Percentiles rank a stretch among this genome's conserved stretches.
Evolutionary conservation across 2,329 filamentous ascomycete genomes (phyloP).

Genomic region (Aureobasidium melanogenum): DNA sequence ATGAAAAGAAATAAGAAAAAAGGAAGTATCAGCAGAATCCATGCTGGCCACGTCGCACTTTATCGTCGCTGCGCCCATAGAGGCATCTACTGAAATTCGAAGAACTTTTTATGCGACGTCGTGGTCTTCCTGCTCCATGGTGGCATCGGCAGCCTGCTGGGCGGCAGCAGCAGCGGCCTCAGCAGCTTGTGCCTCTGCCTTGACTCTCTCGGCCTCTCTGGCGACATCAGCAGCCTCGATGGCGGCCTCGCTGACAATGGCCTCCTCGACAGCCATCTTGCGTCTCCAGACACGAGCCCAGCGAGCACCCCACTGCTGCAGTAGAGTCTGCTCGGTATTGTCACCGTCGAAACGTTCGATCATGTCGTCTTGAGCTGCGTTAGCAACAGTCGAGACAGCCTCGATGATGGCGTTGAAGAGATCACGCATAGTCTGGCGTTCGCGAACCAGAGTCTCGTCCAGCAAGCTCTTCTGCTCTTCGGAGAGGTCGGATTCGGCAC

Average conservation of each 20-base stretch:
- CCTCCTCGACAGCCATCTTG: constrained; percentile 77
- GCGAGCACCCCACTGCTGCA: constrained; percentile 71
- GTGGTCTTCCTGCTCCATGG: constrained; percentile 2
- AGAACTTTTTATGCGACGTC: constrained; percentile 1
- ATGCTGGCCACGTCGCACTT: background rate
- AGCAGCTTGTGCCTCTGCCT: background rate
- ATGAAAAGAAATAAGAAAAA: background rate
- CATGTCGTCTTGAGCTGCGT: constrained; percentile 63
- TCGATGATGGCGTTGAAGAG: constrained; percentile 79
- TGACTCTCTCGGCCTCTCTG: constrained; percentile 6
- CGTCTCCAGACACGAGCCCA: constrained; percentile 82
- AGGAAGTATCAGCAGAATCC: background rate
- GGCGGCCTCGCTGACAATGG: constrained; percentile 51
- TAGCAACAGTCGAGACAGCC: constrained; percentile 61
- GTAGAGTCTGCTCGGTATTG: constrained; percentile 52
- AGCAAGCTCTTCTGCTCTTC: constrained; percentile 51
- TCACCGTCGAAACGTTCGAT: constrained; percentile 59
- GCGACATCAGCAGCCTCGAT: constrained; percentile 34
- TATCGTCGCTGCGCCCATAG: background rate
- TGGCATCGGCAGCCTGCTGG: background rate
- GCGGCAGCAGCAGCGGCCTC: background rate
- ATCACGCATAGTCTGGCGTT: constrained; percentile 65
- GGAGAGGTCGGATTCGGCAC: constrained; percentile 34
- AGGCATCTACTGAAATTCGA: background rate
- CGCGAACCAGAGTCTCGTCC: constrained; percentile 58